These are phyloP conservation scores for Venturia asperata DNA, from an alignment of 2,329 filamentous ascomycete genomes.

Conservation along the genomic window DNA sequence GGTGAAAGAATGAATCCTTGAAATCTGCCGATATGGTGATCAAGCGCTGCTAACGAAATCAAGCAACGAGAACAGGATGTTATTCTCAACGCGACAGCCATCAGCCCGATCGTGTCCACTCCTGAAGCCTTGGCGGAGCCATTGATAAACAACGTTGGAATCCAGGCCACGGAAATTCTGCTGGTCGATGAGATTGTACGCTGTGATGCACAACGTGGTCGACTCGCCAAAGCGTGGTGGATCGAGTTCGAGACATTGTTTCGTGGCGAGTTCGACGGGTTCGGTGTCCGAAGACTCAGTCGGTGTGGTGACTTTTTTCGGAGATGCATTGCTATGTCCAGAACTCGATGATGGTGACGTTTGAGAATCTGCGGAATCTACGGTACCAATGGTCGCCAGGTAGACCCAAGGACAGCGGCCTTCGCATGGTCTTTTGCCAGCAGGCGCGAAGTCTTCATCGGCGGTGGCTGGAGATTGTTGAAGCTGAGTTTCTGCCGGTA, in stretches of 20 bases:
- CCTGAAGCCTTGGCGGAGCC: conserved; percentile 28
- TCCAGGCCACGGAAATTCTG: conserved; percentile 29
- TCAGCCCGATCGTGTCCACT: conserved; percentile 22
- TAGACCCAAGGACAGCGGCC: background rate
- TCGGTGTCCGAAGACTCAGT: background rate
- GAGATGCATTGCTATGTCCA: background rate
- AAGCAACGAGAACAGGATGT: conserved; percentile 24
- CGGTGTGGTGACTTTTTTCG: background rate
- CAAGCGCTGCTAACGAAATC: background rate
- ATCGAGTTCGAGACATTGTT: conserved; percentile 7
- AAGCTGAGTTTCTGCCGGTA: background rate
- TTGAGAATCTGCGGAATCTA: background rate
- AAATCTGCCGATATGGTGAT: background rate
- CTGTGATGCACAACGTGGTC: conserved; percentile 31
- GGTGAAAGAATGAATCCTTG: no score
- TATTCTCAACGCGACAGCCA: conserved; percentile 30
- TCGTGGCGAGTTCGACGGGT: conserved; percentile 1
- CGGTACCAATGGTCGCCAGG: background rate
- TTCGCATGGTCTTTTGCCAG: background rate
- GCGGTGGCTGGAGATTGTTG: background rate
- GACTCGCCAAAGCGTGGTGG: conserved; percentile 23
- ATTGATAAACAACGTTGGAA: conserved; percentile 22
- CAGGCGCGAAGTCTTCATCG: background rate
- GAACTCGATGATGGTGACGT: background rate
- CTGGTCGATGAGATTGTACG: conserved; percentile 30